Evolutionary conservation across 495 filamentous ascomycete genomes (phyloP).

Genomic region (Penicillium coprophilum): DNA sequence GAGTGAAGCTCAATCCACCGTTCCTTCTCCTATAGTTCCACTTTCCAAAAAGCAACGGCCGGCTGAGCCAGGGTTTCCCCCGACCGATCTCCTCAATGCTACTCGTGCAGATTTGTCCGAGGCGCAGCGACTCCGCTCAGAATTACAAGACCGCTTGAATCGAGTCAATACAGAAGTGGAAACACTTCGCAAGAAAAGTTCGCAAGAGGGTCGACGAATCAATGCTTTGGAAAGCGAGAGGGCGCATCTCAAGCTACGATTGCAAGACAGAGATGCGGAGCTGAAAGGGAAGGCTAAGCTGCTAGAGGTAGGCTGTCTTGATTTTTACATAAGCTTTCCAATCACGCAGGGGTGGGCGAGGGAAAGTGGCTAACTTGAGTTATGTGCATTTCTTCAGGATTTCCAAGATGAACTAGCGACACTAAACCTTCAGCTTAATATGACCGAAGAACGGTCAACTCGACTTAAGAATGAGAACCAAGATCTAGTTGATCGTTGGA

Average conservation of each 20-base stretch:
- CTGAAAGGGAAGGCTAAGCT: conserved; percentile 76
- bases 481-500: conserved; percentile 86
- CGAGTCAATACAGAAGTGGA: conserved; percentile 59
- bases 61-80: conserved; percentile 20
- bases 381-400: conserved; percentile 46
- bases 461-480: conserved; percentile 79
- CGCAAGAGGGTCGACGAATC: conserved; percentile 57
- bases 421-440: conserved; percentile 81
- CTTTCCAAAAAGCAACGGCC: conserved; percentile 28
- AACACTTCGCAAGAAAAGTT: conserved; percentile 56
- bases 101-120: conserved; percentile 65
- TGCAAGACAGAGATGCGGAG: conserved; percentile 84
- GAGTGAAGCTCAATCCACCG: conserved; percentile 17
- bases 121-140: conserved; percentile 68
- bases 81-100: conserved; percentile 44
- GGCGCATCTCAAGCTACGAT: conserved; percentile 54
- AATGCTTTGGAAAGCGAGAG: conserved; percentile 62
- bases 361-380: conserved; percentile 12
- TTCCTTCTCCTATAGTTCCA: conserved; percentile 19
- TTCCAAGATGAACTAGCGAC: conserved; percentile 89
- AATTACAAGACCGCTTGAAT: conserved; percentile 61
- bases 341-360: neutral
- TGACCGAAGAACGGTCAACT: conserved; percentile 69
- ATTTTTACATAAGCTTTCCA: neutral
- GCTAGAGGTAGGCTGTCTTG: conserved; percentile 57